Evolutionary conservation across 2,329 filamentous ascomycete species (phyloP).

Genomic region (Ceratocystis huliohia): DNA sequence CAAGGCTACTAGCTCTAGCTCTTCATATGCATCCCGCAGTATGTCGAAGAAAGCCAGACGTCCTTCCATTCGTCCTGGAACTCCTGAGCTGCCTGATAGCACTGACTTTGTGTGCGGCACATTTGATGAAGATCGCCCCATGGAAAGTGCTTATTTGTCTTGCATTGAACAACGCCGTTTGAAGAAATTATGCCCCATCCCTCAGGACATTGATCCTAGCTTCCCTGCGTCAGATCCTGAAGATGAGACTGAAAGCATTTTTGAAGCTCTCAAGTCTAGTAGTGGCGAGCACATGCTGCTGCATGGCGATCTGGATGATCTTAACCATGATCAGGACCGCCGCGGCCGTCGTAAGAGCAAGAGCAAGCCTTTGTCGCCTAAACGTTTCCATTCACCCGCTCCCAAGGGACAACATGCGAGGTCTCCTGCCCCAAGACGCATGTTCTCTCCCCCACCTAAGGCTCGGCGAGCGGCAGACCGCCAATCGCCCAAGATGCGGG

Average conservation of each 20-base stretch:
- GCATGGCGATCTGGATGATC: constrained; percentile 57
- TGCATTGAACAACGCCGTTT: constrained; percentile 70
- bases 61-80: constrained; percentile 50
- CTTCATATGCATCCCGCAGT: constrained; percentile 42
- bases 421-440: constrained; percentile 31
- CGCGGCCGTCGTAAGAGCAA: constrained; percentile 36
- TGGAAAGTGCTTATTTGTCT: constrained; percentile 88
- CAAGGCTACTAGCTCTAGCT: constrained; percentile 36
- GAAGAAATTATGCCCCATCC: constrained; percentile 67
- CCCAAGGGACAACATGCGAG: constrained; percentile 29
- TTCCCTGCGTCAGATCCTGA: constrained; percentile 93
- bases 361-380: constrained; percentile 36
- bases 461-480: constrained; percentile 20
- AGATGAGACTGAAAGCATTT: constrained; percentile 61
- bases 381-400: constrained; percentile 35
- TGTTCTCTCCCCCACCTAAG: constrained; percentile 30
- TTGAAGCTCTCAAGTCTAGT: constrained; percentile 32
- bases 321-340: constrained; percentile 43
- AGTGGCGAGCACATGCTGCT: constrained; percentile 28
- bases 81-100: constrained; percentile 83
- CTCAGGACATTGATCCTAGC: constrained; percentile 96
- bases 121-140: constrained; percentile 80
- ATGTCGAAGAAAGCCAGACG: constrained; percentile 30
- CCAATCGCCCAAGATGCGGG: constrained; percentile 27
- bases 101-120: constrained; percentile 99